phyloP scores from a whole-genome alignment of 78 protist species.

The Dictyostelium citrinum region DNA sequence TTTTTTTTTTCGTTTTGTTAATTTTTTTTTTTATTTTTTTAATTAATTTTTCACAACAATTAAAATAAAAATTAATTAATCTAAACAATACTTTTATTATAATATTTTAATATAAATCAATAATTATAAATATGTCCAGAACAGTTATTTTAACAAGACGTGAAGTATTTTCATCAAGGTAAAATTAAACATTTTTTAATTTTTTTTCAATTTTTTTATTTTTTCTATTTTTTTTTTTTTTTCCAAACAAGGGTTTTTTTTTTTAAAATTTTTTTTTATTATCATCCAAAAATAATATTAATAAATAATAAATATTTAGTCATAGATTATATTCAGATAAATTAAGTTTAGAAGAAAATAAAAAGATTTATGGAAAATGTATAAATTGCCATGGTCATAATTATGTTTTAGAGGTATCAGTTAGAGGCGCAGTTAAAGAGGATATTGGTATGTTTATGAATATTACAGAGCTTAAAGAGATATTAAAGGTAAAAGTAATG shows the following conservation, averaged over 20 bases:
- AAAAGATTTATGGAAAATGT: conserved; percentile 81
- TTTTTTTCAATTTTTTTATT: background rate
- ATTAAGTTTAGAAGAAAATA: conserved; percentile 62
- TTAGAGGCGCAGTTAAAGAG: conserved; percentile 50
- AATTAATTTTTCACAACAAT: background rate
- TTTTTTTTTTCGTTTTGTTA: background rate
- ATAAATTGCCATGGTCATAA: conserved; percentile 83
- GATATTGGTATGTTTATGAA: conserved; percentile 83
- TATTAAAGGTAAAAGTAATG: conserved; percentile 40
- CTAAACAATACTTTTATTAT: no score
- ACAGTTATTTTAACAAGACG: conserved; percentile 63
- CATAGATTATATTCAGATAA: conserved; percentile 75
- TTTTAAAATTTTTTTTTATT: background rate
- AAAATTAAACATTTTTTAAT: background rate
- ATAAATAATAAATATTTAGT: background rate
- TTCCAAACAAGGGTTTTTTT: background rate
- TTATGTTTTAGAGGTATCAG: conserved; percentile 79
- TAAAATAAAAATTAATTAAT: no score
- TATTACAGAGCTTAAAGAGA: conserved; percentile 59
- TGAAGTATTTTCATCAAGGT: conserved; percentile 73
- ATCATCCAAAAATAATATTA: background rate
- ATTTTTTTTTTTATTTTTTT: background rate
- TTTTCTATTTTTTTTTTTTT: background rate
- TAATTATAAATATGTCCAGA: background rate
- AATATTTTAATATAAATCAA: background rate